Evolutionary conservation across 805 yeast species (phyloP), one percentile per base, ranked within the genome.

Genomic region (Zygotorulaspora chibaensis): DNA sequence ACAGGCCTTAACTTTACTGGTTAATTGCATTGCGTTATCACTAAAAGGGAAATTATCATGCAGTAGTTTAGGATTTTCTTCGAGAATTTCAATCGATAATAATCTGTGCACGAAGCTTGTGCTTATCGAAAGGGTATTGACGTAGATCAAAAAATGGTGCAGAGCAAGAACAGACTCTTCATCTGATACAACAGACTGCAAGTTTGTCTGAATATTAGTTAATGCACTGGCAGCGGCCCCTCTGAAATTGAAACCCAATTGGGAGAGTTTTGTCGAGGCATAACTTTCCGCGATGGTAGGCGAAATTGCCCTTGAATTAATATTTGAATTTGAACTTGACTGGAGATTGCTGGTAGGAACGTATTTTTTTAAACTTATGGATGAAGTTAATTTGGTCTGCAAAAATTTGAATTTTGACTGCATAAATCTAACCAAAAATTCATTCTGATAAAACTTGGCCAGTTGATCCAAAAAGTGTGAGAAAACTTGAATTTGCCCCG

Each of bases 81-180:
- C 55, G 12, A 68, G 38, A 11, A 68, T 50, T 45, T 67, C 69
- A 12, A 52, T 50, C 3, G 55, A 66, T 8, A 81, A 53, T 31
- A 87, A 65, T 46, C 76, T 79, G 10, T 66, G 62, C 28, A 85
- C 70, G 57, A 87, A 85, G 7, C 69, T 72, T 17, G 76, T 73
- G 18, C 85, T 81, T 35, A 82, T 67, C 9, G 83, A 79, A 3
- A 89, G 70, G 1, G 95, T 82, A 64, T 91, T 90, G 48, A 89
- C 68, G 47, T 83, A 77, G 1, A 86, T 68, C 34, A 88, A 67
- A 58, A 80, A 89, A 12, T 76, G 77, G 27, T 79, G 73, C 12
- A 86, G 62, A 46, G 77, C 74, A 3, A 65, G 41, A 5, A 64
- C 56, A 7, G 61, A 40, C 17, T 62, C 66, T 26, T 61, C 65